phyloP scores from a whole-genome alignment of 148 eudicot genomes.

The Rhododendron ferrugineum region DNA sequence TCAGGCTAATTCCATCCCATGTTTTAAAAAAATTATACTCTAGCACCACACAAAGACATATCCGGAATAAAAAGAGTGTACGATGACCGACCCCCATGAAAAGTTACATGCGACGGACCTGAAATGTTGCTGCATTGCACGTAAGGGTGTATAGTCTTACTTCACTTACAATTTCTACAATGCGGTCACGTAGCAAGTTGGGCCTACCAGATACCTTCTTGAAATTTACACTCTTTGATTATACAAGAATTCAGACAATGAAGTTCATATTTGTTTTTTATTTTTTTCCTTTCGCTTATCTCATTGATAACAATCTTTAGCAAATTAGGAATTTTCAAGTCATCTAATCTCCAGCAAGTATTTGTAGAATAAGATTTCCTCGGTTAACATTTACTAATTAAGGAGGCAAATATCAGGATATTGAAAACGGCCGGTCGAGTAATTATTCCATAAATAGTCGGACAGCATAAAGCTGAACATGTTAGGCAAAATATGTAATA shows the following conservation, averaged over 20 bases:
- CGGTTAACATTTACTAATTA: too few relatives aligned
- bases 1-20: too few relatives aligned
- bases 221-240: not conserved
- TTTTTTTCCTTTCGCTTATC: too few relatives aligned
- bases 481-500: too few relatives aligned
- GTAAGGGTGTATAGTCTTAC: too few relatives aligned
- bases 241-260: not conserved
- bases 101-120: too few relatives aligned
- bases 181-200: not conserved
- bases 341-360: too few relatives aligned
- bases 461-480: not conserved
- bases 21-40: too few relatives aligned
- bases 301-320: not conserved
- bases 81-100: too few relatives aligned
- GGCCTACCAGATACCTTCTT: not conserved
- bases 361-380: not conserved
- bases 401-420: not conserved
- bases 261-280: not conserved
- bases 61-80: too few relatives aligned
- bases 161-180: too few relatives aligned
- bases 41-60: not conserved
- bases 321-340: not conserved
- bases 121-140: too few relatives aligned
- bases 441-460: not conserved
- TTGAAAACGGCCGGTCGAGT: not conserved